Conservation (phyloP, 2,329 filamentous ascomycete genomes). For the Pseudocercospora macadamiae region DNA sequence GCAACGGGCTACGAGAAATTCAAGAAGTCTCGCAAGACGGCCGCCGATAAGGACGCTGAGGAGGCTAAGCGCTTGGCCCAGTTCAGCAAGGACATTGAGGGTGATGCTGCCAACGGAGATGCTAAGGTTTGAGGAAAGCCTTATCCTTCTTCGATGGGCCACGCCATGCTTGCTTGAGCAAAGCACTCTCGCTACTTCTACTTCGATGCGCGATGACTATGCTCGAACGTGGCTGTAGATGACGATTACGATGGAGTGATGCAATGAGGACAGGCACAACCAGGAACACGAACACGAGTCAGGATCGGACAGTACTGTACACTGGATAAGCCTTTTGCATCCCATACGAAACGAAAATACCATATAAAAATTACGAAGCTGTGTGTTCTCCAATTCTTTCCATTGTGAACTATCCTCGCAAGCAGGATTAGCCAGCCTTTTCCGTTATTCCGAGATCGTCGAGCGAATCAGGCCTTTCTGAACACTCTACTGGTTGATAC, state of each 20-base stretch:
- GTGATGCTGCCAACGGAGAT: background rate
- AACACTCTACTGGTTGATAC: no score
- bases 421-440: no score
- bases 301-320: slow-evolving; percentile 1
- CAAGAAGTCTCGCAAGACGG: slow-evolving; percentile 59
- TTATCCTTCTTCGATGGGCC: background rate
- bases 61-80: slow-evolving; percentile 29
- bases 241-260: background rate
- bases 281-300: background rate
- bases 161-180: background rate
- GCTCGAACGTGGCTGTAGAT: background rate
- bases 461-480: no score
- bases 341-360: background rate
- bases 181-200: background rate
- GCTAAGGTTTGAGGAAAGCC: slow-evolving; percentile 2
- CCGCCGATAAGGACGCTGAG: slow-evolving; percentile 25
- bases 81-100: slow-evolving; percentile 32
- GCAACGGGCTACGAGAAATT: slow-evolving; percentile 68
- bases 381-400: no score
- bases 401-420: no score
- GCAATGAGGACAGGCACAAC: background rate
- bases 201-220: background rate
- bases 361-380: background rate
- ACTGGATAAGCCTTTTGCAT: slow-evolving; percentile 6
- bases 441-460: no score